Evolutionary conservation across 257 asterid species (phyloP), one percentile per base, ranked within the genome.

Genomic region (Solanum megistacrolobum): DNA sequence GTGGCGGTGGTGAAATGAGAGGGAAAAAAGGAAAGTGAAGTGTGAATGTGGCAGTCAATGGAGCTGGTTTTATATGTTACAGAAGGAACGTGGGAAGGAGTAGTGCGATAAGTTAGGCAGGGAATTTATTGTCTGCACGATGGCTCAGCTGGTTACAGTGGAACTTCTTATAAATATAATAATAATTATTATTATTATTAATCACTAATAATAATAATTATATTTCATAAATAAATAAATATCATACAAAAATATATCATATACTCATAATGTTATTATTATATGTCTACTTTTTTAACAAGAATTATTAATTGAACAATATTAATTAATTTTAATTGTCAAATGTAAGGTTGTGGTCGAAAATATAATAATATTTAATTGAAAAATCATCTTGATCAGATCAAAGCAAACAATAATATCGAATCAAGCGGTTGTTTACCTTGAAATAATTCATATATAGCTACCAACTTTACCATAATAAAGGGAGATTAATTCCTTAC

Each of bases 51-150:
- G 32, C 25, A 69, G 39, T 34, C 85, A 25, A 31, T 71, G 88
- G 83, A 83, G 36, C 69, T 90, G 91, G 1, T 92, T 91, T 89
- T 93, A 93, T 91, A 91, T 88, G 92, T 87, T 79, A 58, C 87
- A 79, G 82, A 79, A 65, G 83, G 89, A 90, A 92, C 95, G 92
- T 91, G 94, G 89, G 83, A 79, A 8, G 73, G 66, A 68, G 85
- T 55, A 38, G 75, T n/a, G 88, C 13, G 71, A 81, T 18, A 81
- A 81, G 85, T 82, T 82, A 9, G 69, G 69, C 69, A 82, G 71
- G 39, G 69, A 76, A 46, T 46, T 82, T 48, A 48, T 48, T 18
- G 60, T 48, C 86, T 82, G 86, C 39, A 58, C 20, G 86, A 29
- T 11, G 43, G 69, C 29, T 48, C 86, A 48, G 86, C 43, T 82